These are phyloP conservation scores for Zalaria obscura DNA, from an alignment of 2,329 filamentous ascomycete species.

Conservation along the genomic window DNA sequence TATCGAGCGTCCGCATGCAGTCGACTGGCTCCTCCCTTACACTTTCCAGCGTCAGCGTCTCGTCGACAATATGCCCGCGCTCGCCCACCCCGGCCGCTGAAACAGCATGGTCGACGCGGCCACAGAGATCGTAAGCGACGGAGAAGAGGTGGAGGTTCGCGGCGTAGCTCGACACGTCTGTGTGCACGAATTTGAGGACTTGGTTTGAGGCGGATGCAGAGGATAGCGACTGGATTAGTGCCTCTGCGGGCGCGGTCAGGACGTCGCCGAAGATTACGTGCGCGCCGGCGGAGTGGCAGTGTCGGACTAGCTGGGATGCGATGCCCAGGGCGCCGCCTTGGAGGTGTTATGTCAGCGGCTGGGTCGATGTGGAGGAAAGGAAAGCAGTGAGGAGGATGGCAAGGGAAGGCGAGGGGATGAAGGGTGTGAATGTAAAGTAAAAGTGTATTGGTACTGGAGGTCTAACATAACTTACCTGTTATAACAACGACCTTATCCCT, in stretches of 20 bases:
- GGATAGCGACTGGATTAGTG: slow-evolving; percentile 15
- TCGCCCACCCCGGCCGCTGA: slow-evolving; percentile 34
- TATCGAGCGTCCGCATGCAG: slow-evolving; percentile 26
- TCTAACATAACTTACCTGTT: slow-evolving; percentile 12
- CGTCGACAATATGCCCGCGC: slow-evolving; percentile 30
- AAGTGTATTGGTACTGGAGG: background rate
- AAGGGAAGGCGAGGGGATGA: no score
- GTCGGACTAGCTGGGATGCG: slow-evolving; percentile 25
- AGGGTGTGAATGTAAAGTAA: background rate
- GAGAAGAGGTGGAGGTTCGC: no score
- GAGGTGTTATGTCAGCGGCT: background rate
- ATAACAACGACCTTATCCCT: slow-evolving; percentile 18
- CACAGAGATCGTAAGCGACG: no score
- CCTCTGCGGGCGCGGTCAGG: slow-evolving; percentile 18
- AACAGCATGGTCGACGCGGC: slow-evolving; percentile 34
- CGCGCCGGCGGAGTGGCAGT: slow-evolving; percentile 24
- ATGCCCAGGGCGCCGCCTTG: slow-evolving; percentile 31
- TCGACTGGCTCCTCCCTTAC: slow-evolving; percentile 24
- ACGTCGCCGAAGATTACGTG: slow-evolving; percentile 32
- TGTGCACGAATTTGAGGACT: slow-evolving; percentile 23
- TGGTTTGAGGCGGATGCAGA: slow-evolving; percentile 11
- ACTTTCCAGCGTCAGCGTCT: slow-evolving; percentile 26
- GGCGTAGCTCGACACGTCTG: slow-evolving; percentile 33
- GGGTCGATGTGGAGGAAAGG: background rate
- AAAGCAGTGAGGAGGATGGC: no score